Conservation (phyloP, 1,284 basidiomycete genomes). For the Uromyces viciae-fabae region DNA sequence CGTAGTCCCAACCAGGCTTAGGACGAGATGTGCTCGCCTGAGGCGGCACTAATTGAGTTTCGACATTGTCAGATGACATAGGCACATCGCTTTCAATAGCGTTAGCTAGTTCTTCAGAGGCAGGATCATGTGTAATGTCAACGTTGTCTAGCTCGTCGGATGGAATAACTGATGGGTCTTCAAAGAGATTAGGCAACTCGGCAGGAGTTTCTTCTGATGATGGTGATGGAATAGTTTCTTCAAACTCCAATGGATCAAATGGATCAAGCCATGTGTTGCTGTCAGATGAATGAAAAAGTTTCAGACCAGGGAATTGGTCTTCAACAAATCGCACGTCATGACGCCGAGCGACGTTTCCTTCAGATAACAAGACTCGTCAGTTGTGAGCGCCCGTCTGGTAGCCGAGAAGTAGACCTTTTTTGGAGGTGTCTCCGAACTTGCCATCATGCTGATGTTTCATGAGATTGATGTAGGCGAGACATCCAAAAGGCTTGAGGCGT, state of each 20-base stretch:
- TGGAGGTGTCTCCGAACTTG: not conserved
- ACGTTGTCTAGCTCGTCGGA: not conserved
- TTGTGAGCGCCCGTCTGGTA: not conserved
- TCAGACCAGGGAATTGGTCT: slow-evolving; percentile 3
- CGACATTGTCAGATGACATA: not conserved
- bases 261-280: not conserved
- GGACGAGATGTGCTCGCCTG: not conserved
- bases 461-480: not conserved
- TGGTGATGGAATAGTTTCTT: not conserved
- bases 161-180: not conserved
- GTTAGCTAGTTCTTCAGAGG: not conserved
- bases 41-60: not conserved
- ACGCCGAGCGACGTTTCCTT: not conserved
- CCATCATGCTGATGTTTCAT: not conserved
- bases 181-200: not conserved
- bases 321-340: not conserved
- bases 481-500: slow-evolving; percentile 1
- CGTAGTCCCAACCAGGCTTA: not conserved
- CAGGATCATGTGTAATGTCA: not conserved
- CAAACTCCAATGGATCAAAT: not conserved
- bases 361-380: not conserved
- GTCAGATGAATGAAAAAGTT: not conserved
- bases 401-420: not conserved
- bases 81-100: not conserved
- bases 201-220: not conserved